Conservation (phyloP, 2,329 filamentous ascomycete species). For the Botrytis galanthina region DNA sequence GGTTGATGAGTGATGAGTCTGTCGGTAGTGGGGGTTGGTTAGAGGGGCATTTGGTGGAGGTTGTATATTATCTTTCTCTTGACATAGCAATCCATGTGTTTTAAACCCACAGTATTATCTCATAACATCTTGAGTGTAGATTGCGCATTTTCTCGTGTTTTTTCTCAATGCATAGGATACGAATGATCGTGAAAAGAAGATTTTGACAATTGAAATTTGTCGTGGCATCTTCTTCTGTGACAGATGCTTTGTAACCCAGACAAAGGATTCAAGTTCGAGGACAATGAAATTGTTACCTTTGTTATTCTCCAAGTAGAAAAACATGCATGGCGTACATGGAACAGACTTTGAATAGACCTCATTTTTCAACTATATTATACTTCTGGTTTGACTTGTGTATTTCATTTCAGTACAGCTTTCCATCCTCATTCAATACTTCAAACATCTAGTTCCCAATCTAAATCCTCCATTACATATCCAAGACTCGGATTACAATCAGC, state of each 20-base stretch:
- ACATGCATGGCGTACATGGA: neutral
- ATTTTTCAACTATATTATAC: neutral
- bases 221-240: neutral
- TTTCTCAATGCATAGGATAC: neutral
- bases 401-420: neutral
- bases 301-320: neutral
- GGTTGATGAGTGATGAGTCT: neutral
- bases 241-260: neutral
- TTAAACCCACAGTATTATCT: neutral
- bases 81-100: constrained; percentile 18
- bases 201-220: neutral
- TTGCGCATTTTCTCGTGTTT: neutral
- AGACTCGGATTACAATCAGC: neutral
- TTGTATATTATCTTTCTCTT: constrained; percentile 21
- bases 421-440: neutral
- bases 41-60: constrained; percentile 2
- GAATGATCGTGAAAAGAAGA: neutral
- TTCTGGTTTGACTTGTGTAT: neutral
- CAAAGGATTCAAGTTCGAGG: neutral
- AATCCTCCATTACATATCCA: neutral
- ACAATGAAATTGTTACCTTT: neutral
- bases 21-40: neutral
- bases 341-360: neutral
- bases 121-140: neutral
- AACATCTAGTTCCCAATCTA: neutral